Percentiles rank a stretch among this genome's conserved stretches.
Conservation (phyloP, 495 filamentous ascomycete genomes). For the Neurospora tetraspora region DNA sequence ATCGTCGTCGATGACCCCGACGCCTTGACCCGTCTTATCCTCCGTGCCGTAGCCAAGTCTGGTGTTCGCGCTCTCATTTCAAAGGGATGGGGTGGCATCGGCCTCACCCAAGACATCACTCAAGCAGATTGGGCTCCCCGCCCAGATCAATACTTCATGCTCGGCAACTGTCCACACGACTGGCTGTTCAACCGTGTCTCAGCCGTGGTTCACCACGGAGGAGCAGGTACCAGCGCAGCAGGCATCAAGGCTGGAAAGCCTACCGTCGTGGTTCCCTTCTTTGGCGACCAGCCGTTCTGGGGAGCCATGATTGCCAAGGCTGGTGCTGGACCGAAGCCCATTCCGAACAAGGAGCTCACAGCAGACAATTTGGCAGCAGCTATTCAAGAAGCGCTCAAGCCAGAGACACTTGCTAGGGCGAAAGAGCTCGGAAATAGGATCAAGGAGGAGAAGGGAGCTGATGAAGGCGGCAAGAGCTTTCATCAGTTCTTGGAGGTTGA, state of each 20-base stretch:
- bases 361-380: slow-evolving; percentile 51
- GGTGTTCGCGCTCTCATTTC: slow-evolving; percentile 69
- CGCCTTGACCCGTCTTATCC: slow-evolving; percentile 54
- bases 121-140: slow-evolving; percentile 43
- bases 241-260: slow-evolving; percentile 60
- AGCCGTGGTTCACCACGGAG: slow-evolving; percentile 72
- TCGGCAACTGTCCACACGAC: slow-evolving; percentile 72
- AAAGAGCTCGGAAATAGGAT: slow-evolving; percentile 51
- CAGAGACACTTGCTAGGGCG: slow-evolving; percentile 46
- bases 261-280: slow-evolving; percentile 73
- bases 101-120: slow-evolving; percentile 13
- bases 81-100: slow-evolving; percentile 72
- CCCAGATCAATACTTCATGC: slow-evolving; percentile 62
- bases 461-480: slow-evolving; percentile 56
- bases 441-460: slow-evolving; percentile 51
- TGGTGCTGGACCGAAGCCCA: slow-evolving; percentile 62
- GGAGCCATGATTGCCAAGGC: slow-evolving; percentile 62
- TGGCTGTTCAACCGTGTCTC: slow-evolving; percentile 73
- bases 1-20: slow-evolving; percentile 72
- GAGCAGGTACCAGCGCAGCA: slow-evolving; percentile 71
- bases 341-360: slow-evolving; percentile 59
- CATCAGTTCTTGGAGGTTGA: slow-evolving; percentile 56
- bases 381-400: slow-evolving; percentile 47
- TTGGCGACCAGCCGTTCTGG: slow-evolving; percentile 82
- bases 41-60: slow-evolving; percentile 53